Percentiles rank a stretch among this genome's conserved stretches.
Conservation (phyloP, 768 basidiomycete species). For the Termitomyces sp. region DNA sequence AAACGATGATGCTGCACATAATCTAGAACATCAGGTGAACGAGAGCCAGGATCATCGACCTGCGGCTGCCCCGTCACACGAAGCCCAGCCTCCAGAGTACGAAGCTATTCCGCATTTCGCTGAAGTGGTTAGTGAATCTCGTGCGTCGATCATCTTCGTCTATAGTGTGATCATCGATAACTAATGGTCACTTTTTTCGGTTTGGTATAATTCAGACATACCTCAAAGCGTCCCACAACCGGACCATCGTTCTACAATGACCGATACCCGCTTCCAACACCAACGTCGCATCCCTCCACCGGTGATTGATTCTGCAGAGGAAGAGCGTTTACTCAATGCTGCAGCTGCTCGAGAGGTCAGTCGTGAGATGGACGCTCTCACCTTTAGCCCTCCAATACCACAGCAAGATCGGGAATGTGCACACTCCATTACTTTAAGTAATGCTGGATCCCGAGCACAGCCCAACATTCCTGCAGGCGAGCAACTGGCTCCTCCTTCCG, state of each 20-base stretch:
- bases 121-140: background rate
- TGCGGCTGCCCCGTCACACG: background rate
- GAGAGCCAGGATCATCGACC: background rate
- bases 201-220: background rate
- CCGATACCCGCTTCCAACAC: slow-evolving; percentile 10
- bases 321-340: slow-evolving; percentile 52
- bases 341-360: slow-evolving; percentile 67
- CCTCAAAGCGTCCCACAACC: background rate
- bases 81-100: slow-evolving; percentile 12
- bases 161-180: background rate
- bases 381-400: slow-evolving; percentile 21
- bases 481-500: slow-evolving; percentile 29
- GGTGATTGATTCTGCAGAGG: slow-evolving; percentile 30
- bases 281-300: slow-evolving; percentile 33
- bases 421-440: slow-evolving; percentile 11
- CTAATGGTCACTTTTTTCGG: background rate
- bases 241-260: slow-evolving; percentile 2
- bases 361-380: slow-evolving; percentile 56
- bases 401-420: slow-evolving; percentile 12
- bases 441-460: slow-evolving; percentile 2
- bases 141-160: background rate
- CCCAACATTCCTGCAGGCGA: slow-evolving; percentile 1
- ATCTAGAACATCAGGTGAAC: slow-evolving; percentile 2
- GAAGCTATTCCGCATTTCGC: slow-evolving; percentile 2
- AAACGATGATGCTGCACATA: background rate